Evolutionary conservation across 441 rosid genomes (phyloP), one percentile per base, ranked within the genome.

Genomic region (Erodium texanum): DNA sequence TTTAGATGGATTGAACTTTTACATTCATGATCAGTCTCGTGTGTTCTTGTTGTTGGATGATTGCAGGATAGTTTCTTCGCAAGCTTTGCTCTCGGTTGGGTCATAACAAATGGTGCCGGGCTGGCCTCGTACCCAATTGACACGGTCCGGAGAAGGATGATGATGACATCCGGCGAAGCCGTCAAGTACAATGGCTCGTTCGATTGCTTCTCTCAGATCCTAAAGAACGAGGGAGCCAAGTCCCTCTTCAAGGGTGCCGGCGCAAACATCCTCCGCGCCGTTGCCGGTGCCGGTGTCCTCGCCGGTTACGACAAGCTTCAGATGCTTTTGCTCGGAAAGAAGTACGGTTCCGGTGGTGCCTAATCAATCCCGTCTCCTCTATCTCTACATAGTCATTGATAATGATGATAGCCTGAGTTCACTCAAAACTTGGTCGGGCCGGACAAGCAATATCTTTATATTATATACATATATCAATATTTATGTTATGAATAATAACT

Each of bases 161-260:
- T 83, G 87, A 83, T 83, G 87, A 83, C 87, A 43, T 83, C 87
- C 0, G 87, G 87, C 56, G 85, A 83, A 71, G 87, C 87, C 1
- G 83, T 81, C 62, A 83, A 83, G 75, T 83, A 83, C 75, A 83
- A 74, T 74, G 72, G 87, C 63, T 83, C 84, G 3, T 20, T 81
- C 6, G 83, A 83, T 66, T 80, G 81, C 12, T 83, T 83, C 76
- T 18, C 66, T 24, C 85, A 83, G 75, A 83, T 83, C 56, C 79
- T 83, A 0, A 81, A 79, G 81, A 81, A 83, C 43, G 87, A 81
- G 75, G 85, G 85, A 7, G 7, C 81, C 16, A 81, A 83, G 70
- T 83, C 85, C 24, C 82, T 83, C 62, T 83, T 83, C 71, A 83
- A 83, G 78, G 87, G 87, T 41, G 87, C 87, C 23, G 87, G 87